These are phyloP conservation scores for Delonix regia DNA, from an alignment of 306 rosid genomes.

Conservation along the genomic window DNA sequence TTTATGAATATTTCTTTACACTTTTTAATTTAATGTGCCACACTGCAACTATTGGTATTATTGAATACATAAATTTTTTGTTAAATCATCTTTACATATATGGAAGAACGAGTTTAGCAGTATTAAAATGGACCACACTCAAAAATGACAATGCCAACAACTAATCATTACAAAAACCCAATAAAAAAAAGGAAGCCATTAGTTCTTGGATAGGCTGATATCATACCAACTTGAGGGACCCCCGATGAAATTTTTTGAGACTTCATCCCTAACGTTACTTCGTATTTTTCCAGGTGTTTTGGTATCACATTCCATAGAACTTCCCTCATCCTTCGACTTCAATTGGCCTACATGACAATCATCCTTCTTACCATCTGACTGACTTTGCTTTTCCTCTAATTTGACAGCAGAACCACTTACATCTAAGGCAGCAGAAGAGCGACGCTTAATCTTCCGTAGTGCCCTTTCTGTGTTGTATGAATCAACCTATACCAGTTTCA, in stretches of 20 bases:
- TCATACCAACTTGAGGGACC: slow-evolving; percentile 90
- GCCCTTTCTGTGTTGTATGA: slow-evolving; percentile 5
- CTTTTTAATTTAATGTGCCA: background rate
- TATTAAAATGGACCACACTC: slow-evolving; percentile 3
- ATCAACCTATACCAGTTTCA: slow-evolving; percentile 60
- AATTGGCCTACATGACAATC: background rate
- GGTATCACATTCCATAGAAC: background rate
- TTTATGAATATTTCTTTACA: background rate
- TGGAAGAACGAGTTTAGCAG: background rate
- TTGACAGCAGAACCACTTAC: background rate
- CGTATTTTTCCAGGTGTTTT: background rate
- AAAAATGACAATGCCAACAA: slow-evolving; percentile 28
- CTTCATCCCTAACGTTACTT: slow-evolving; percentile 46
- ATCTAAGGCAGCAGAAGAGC: background rate
- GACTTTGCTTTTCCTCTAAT: background rate
- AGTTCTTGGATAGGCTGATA: slow-evolving; percentile 26
- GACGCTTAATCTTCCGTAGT: background rate
- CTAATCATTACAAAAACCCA: background rate
- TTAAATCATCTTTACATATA: background rate
- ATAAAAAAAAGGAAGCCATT: slow-evolving; percentile 30
- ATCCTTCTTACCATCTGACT: background rate
- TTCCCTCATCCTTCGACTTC: background rate
- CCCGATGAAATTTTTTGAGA: slow-evolving; percentile 59
- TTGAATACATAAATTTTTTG: background rate
- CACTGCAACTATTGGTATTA: background rate